Evolutionary conservation across 108 stramenopile species (phyloP), one percentile per base, ranked within the genome.

Genomic region (Hondaea fermentalgiana): DNA sequence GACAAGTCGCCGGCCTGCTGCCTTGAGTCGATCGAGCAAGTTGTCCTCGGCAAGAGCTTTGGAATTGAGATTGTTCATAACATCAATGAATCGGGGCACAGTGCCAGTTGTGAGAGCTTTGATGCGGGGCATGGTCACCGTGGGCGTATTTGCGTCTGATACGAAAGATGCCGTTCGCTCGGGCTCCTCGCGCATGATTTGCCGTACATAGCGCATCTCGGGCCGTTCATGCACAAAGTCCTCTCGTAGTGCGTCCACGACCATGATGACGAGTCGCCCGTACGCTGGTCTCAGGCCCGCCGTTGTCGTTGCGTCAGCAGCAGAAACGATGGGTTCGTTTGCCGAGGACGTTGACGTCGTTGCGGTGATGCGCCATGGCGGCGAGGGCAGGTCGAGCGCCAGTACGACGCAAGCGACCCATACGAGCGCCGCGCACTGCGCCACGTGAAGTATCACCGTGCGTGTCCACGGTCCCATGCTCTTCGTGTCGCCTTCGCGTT

Each of bases 51-150:
- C 25, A 6, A 83, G 51, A 35, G 23, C 28, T 23, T 83, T 83
- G 45, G 76, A 83, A 45, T 83, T 45, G n/a, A 83, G 28, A 45
- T 83, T 83, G 51, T 83, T 83, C 5, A 83, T 83, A 4, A 83
- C 76, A 35, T 83, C 76, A 23, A 83, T 83, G 51, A 83, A 83
- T 12, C 76, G 45, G 6, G 76, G 76, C 1, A 83, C 76, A 12
- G 23, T 28, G 25, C 76, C 76, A 12, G 76, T 83, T 45, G 51
- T 83, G 25, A 83, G 45, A 10, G 76, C 76, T 23, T 83, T 83
- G 28, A 83, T 83, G n/a, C 76, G 19, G 19, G 76, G 76, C 76
- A 83, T 83, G 45, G 76, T 83, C 23, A 83, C 76, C 51, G 76
- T 83, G 19, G 76, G 76, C 6, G 76, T 83, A 45, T 83, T 83